Base-by-base conservation (phyloP, 805 yeast genomes). In the Candida adriatica region DNA sequence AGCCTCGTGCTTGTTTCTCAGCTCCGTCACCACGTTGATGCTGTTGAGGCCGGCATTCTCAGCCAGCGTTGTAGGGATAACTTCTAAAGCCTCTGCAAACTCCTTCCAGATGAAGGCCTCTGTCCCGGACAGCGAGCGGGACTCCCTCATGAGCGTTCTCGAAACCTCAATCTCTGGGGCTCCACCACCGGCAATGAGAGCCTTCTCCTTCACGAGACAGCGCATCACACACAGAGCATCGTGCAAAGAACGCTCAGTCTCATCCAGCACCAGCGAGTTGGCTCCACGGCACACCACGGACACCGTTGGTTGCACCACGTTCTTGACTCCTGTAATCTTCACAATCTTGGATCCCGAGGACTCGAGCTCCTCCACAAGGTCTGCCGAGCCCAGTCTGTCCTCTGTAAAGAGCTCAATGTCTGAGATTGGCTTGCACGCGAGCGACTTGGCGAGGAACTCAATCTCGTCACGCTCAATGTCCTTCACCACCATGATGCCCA, bases 141-240 rank as follows among this genome's bases (percentile, higher is more conserved):
- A 96, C 25, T 82, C 79, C 49, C 79, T 88, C 56, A 80, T 83
- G 53, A 92, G 95, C 9, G 96, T 95, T 60, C 84, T 84, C 8
- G 96, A 82, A 94, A 92, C 90, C 49, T 87, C 70, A 94, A 92
- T 79, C 55, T 90, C 98, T 27, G 97, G 95, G 6, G 98, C 97
- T 49, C 97, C 98, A 42, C 98, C 99, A 49, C 99, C 99, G 10
- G 97, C 96, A 62, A 92, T 87, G 53, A 96, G 84, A 49, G 90
- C 77, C 13, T 95, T 83, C 49, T 86, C 94, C 46, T 73, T 77
- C 82, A 56, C 94, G 65, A 41, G 81, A 68, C 34, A 86, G 94
- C 14, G 96, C 87, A 84, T 42, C 83, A 71, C 33, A 70, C 99
- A 92, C 36, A 92, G 70, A 0, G 98, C 97, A 60, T 92, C 99